A percentile compares a stretch with the other conserved stretches of the same genome.
Evolutionary conservation across 306 rosid species (phyloP).

Genomic region (Cicer chorassanicum): DNA sequence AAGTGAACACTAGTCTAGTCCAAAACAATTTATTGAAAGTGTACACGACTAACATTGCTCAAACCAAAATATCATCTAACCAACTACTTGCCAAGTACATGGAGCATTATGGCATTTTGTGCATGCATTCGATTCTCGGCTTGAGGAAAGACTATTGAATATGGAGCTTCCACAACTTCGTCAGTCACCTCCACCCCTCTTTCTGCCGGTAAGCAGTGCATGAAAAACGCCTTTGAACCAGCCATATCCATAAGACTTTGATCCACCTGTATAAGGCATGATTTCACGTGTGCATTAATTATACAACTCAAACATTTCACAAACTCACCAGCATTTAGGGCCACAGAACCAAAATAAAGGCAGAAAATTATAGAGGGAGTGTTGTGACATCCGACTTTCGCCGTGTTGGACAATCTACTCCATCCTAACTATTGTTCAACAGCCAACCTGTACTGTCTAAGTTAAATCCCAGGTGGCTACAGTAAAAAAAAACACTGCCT

Average conservation of each 20-base stretch:
- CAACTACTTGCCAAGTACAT: constrained; percentile 68
- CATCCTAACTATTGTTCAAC: background rate
- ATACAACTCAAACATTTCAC: background rate
- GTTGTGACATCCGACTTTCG: background rate
- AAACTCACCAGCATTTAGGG: background rate
- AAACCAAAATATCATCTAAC: constrained; percentile 1
- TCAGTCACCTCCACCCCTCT: constrained; percentile 97
- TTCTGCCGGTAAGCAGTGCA: constrained; percentile 98
- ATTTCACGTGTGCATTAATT: background rate
- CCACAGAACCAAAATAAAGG: background rate
- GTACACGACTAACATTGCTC: background rate
- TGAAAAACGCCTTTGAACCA: constrained; percentile 80
- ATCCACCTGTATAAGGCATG: constrained; percentile 60
- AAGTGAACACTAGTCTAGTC: constrained; percentile 22
- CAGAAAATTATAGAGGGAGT: background rate
- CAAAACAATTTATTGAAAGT: constrained; percentile 9
- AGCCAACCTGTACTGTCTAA: constrained; percentile 6
- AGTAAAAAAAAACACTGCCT: constrained; percentile 8
- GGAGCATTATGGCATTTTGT: constrained; percentile 95
- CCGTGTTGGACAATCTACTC: background rate
- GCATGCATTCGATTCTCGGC: constrained; percentile 99
- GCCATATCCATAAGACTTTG: constrained; percentile 80
- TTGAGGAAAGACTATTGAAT: constrained; percentile 91
- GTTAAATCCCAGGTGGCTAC: background rate
- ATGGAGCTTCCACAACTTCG: constrained; percentile 84